Evolutionary conservation across 768 basidiomycete genomes (phyloP).

Genomic region (Exidia glandulosa): DNA sequence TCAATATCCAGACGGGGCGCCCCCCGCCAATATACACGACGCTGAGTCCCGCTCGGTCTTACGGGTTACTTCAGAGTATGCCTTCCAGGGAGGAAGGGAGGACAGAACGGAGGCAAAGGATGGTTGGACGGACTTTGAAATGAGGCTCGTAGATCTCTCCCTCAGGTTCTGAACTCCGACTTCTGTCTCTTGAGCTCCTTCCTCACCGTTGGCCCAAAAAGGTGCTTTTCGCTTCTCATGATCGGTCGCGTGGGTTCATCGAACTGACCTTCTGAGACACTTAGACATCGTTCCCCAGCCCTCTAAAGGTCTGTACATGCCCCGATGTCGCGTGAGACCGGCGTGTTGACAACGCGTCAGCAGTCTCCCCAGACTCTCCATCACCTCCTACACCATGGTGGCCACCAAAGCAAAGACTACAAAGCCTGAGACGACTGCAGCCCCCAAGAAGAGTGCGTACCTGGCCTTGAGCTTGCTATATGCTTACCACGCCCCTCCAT

Average conservation of each 20-base stretch:
- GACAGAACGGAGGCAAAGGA: no score
- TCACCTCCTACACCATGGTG: not conserved
- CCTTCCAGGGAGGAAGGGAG: no score
- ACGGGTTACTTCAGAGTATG: no score
- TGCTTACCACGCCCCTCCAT: no score
- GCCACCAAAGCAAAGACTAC: not conserved
- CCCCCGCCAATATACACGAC: no score
- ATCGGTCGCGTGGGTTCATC: not conserved
- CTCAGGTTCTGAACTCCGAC: no score
- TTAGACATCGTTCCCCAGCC: not conserved
- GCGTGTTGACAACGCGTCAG: not conserved
- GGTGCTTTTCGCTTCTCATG: not conserved
- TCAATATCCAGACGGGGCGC: no score
- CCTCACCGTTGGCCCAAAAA: not conserved
- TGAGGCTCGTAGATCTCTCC: no score
- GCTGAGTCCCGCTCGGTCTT: no score
- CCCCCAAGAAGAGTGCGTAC: not conserved
- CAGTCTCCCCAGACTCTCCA: not conserved
- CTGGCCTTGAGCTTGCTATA: not conserved
- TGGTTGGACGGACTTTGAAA: no score
- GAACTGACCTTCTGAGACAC: not conserved
- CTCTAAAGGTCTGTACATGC: not conserved
- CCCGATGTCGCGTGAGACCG: not conserved
- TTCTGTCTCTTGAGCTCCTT: not conserved
- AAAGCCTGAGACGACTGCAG: not conserved